Conservation (phyloP, 1,284 basidiomycete genomes). For the Athelia psychrophila region DNA sequence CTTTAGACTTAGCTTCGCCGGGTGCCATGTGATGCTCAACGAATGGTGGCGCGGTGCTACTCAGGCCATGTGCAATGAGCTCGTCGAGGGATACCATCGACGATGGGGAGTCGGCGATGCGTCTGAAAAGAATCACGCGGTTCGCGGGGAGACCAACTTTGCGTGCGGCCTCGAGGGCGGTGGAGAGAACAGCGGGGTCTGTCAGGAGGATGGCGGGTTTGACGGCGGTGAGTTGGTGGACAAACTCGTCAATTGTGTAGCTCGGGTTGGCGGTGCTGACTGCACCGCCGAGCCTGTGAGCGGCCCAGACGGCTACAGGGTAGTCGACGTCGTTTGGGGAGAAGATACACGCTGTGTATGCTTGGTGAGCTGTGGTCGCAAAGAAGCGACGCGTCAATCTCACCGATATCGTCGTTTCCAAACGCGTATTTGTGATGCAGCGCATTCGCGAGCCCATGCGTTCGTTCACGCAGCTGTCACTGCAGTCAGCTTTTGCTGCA, state of each 20-base stretch:
- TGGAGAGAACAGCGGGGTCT: constrained; percentile 41
- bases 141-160: constrained; percentile 50
- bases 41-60: constrained; percentile 37
- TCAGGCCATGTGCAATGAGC: constrained; percentile 53
- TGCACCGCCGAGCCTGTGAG: constrained; percentile 69
- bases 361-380: constrained; percentile 13
- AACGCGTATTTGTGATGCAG: constrained; percentile 44
- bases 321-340: constrained; percentile 45
- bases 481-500: too few species aligned
- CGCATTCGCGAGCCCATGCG: constrained; percentile 55
- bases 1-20: constrained; percentile 66
- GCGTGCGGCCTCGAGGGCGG: constrained; percentile 44
- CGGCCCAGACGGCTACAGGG: constrained; percentile 69
- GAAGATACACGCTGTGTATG: constrained; percentile 2
- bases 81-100: constrained; percentile 42
- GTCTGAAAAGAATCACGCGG: constrained; percentile 53
- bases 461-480: constrained; percentile 49
- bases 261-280: constrained; percentile 59
- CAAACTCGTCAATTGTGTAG: constrained; percentile 53
- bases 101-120: constrained; percentile 5
- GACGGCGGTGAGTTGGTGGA: constrained; percentile 43
- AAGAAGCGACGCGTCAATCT: too few species aligned
- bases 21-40: constrained; percentile 47
- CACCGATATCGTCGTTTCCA: constrained; percentile 13
- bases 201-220: constrained; percentile 43